phyloP scores from a whole-genome alignment of 2,329 filamentous ascomycete species.

The Penicillium sp. region DNA sequence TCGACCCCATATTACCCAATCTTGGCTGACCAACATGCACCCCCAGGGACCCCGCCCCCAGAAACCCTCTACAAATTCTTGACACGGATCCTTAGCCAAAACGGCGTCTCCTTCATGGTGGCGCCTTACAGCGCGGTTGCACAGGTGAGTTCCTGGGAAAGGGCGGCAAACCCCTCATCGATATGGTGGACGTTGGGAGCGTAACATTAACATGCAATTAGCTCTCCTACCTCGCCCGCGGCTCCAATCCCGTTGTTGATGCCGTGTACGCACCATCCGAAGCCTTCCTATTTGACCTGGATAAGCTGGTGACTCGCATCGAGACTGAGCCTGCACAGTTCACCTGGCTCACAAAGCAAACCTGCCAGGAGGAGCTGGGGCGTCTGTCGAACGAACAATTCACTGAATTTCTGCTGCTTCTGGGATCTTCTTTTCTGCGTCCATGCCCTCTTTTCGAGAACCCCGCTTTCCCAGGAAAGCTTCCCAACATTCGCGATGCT shows the following conservation, averaged over 20 bases:
- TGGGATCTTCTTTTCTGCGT: constrained; percentile 76
- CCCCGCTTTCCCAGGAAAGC: constrained; percentile 55
- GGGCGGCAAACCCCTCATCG: background rate
- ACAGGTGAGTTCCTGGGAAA: constrained; percentile 60
- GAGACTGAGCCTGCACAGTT: constrained; percentile 63
- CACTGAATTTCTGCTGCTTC: constrained; percentile 78
- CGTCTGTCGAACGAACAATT: constrained; percentile 70
- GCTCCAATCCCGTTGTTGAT: constrained; percentile 66
- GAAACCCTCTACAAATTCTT: constrained; percentile 75
- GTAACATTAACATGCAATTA: constrained; percentile 13
- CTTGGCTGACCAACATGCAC: constrained; percentile 28
- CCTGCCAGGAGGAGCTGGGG: constrained; percentile 68
- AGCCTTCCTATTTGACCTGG: constrained; percentile 79
- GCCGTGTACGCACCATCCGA: constrained; percentile 83
- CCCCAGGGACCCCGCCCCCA: constrained; percentile 66
- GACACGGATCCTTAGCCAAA: constrained; percentile 69
- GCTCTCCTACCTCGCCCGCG: constrained; percentile 74
- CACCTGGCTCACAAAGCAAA: constrained; percentile 63
- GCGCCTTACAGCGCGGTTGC: constrained; percentile 86
- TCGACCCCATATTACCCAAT: constrained; percentile 1
- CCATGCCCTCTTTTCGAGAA: constrained; percentile 76
- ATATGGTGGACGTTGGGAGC: background rate
- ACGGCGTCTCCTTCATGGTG: constrained; percentile 73
- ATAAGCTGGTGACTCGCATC: constrained; percentile 65
- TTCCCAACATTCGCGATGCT: constrained; percentile 69